Base-by-base conservation (phyloP, 306 rosid genomes). In the Inga leiocalycina region DNA sequence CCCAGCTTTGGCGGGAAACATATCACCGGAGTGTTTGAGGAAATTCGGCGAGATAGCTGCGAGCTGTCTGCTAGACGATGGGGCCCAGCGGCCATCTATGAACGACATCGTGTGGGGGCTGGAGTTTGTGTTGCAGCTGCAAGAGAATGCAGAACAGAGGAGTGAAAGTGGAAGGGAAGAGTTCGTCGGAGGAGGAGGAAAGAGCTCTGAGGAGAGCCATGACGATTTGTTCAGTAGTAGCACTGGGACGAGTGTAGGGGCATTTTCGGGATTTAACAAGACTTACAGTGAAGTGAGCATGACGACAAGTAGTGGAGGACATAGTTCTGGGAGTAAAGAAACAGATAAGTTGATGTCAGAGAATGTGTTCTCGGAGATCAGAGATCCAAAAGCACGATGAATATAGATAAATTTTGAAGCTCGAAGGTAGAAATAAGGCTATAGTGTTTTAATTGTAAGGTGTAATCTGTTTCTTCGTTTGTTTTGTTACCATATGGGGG, bases 61-160 rank as follows among this genome's bases (percentile, higher is more conserved):
- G 5, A 79, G 49, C 0, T 83, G 86, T 73, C 52, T 83, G 71
- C 64, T 12, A n/a, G 86, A 83, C 62, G 83, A 83, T 83, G 86
- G 83, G n/a, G 15, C 30, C 24, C 62, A 64, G 1, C 17, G 86
- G 3, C 86, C 86, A 6, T 72, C 86, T 1, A 83, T 83, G 86
- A 79, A 65, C 15, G 83, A 73, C 9, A 64, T 83, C 7, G 80
- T 79, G 2, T 64, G 83, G 52, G 22, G 49, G 2, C 10, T 83
- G 7, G 86, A 73, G 52, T 73, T 79, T 79, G 79, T 17, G 5
- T 22, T 78, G 49, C 79, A 41, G 43, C 71, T 79, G 14, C 79
- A 83, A 1, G 82, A 83, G 43, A 24, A 19, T 49, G 74, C 39
- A 6, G 80, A 76, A 22, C n/a, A 72, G 37, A 44, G 17, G 10